Evolutionary conservation across 208 protist genomes (phyloP).

Genomic region (Naegleria fowleri): DNA sequence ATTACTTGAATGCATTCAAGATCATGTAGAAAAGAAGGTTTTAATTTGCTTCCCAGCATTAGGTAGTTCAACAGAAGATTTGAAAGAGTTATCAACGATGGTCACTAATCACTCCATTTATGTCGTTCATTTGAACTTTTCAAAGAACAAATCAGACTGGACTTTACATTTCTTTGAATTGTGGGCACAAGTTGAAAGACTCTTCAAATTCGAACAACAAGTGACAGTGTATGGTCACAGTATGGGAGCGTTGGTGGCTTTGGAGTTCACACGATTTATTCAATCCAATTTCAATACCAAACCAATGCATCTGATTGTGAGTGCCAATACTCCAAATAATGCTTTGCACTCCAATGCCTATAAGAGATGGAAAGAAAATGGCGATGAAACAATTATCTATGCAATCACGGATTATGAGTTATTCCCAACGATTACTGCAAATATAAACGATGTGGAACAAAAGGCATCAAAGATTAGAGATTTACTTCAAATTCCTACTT

Average conservation of each 20-base stretch:
- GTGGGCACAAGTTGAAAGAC: neutral
- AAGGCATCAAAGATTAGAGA: neutral
- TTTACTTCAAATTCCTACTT: neutral
- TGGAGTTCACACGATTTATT: neutral
- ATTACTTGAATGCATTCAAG: neutral
- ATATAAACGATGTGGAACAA: neutral
- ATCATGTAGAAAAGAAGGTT: neutral
- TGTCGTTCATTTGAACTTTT: neutral
- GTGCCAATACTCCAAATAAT: neutral
- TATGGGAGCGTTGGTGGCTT: neutral
- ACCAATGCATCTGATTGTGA: neutral
- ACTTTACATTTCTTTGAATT: neutral
- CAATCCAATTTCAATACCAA: neutral
- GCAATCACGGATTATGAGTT: neutral
- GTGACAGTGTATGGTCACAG: neutral
- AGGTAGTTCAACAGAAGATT: neutral
- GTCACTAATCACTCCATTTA: neutral
- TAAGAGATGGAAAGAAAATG: neutral
- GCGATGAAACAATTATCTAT: neutral
- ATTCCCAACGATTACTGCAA: neutral
- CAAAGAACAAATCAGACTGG: neutral
- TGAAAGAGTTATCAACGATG: neutral
- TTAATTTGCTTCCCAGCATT: neutral
- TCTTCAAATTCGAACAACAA: neutral
- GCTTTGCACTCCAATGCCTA: neutral